Base-by-base conservation (phyloP, 768 basidiomycete species). In the Tephrocybe sp. region DNA sequence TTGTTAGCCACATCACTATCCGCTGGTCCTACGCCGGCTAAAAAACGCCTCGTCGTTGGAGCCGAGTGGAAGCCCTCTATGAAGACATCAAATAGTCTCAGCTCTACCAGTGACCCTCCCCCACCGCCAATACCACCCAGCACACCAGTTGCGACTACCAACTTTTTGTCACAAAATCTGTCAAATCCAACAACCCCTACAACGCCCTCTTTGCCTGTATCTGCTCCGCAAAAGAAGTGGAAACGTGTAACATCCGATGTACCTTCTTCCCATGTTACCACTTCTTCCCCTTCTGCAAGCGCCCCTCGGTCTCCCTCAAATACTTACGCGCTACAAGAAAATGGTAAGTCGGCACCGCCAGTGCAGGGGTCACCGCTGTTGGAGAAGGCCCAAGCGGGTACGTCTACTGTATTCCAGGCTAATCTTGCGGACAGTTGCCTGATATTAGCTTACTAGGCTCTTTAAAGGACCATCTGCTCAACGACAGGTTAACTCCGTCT, bases 1-100 rank as follows among this genome's bases (percentile, higher is more conserved):
- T 33, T 45, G 15, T 56, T 53, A 36, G 25, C 44, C 9, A 29
- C 54, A n/a, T 56, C 55, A 22, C 41, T 51, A 15, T 43, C 50
- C 21, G 37, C 62, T 19, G 45, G 51, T 16, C 43, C 50, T 23
- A 38, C 61, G n/a, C 37, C 53, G 21, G 45, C 63, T 1, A 73
- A 68, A 60, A 74, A 70, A 52, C 71, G 68, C 33, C 60, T 80
- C 5, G 60, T 74, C 1, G 73, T 81, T 9, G 79, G 79, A 10
- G 68, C 66, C 37, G 73, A 75, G 9, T 80, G 80, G 80, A 73
- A 79, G 76, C 74, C 76, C n/a, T 63, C 63, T 19, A 62, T 60
- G 18, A 63, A 65, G 47, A 50, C 55, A 22, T 36, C 57, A 15
- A 58, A 53, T 24, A 31, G 25, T 44, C 45, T 46, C 34, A 54